Percentiles rank a stretch among this genome's conserved stretches.
Evolutionary conservation across 2,329 filamentous ascomycete genomes (phyloP).

Genomic region (Helotiales sp.): DNA sequence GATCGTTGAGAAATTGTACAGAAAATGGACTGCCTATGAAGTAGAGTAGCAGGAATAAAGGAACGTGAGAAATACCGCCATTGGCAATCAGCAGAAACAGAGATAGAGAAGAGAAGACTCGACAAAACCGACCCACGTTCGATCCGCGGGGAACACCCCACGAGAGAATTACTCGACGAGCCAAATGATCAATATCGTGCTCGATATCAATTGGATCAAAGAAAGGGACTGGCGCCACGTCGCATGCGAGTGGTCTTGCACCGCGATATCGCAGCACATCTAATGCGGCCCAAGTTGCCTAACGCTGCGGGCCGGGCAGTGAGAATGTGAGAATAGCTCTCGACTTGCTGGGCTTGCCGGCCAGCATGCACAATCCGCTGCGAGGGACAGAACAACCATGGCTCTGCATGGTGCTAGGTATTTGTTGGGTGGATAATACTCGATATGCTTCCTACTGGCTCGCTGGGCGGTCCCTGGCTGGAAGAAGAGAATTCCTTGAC

Average conservation of each 20-base stretch:
- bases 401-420: slow-evolving; percentile 33
- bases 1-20: slow-evolving; percentile 23
- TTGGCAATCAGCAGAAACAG: slow-evolving; percentile 30
- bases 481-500: slow-evolving; percentile 5
- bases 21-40: slow-evolving; percentile 27
- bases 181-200: slow-evolving; percentile 41
- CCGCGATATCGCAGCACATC: slow-evolving; percentile 35
- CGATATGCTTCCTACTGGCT: slow-evolving; percentile 33
- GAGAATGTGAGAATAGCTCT: slow-evolving; percentile 29
- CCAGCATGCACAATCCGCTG: slow-evolving; percentile 25
- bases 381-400: slow-evolving; percentile 21
- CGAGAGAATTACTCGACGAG: slow-evolving; percentile 35
- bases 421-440: slow-evolving; percentile 37
- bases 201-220: slow-evolving; percentile 36
- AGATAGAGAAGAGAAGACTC: slow-evolving; percentile 22
- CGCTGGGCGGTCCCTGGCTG: slow-evolving; percentile 22
- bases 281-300: slow-evolving; percentile 43
- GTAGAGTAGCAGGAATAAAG: slow-evolving; percentile 20
- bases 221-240: slow-evolving; percentile 41
- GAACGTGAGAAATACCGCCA: slow-evolving; percentile 28
- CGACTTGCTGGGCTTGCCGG: slow-evolving; percentile 32
- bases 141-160: slow-evolving; percentile 32
- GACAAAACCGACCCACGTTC: slow-evolving; percentile 19
- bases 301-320: too few species aligned
- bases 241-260: slow-evolving; percentile 32